These are phyloP conservation scores for Rhytidhysteron rufulum DNA, from an alignment of 2,329 filamentous ascomycete genomes.

Conservation along the genomic window DNA sequence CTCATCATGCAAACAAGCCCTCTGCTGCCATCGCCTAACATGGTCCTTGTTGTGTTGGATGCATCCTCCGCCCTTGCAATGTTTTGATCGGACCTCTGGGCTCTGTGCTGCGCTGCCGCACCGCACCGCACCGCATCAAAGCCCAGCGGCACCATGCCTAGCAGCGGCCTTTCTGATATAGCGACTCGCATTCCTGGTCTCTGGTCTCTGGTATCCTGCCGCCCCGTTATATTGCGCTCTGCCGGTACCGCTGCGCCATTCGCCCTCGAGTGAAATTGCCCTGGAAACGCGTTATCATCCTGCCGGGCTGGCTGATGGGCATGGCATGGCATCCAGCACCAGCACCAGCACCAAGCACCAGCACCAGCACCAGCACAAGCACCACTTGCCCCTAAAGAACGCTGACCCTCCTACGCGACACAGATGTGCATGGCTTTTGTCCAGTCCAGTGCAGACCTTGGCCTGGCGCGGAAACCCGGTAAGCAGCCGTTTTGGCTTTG, in stretches of 20 bases:
- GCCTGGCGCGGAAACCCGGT: too few species aligned
- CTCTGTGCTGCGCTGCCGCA: too few species aligned
- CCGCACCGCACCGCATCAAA: background rate
- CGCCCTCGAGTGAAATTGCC: slow-evolving; percentile 18
- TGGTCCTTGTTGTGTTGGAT: background rate
- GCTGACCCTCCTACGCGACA: too few species aligned
- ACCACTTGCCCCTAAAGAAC: too few species aligned
- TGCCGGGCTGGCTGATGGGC: slow-evolving; percentile 22
- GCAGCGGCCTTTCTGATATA: slow-evolving; percentile 7
- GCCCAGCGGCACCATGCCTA: slow-evolving; percentile 5
- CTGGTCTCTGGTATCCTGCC: slow-evolving; percentile 16
- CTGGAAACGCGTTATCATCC: slow-evolving; percentile 14
- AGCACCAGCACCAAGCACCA: too few species aligned
- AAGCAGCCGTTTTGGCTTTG: too few species aligned
- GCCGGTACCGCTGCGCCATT: slow-evolving; percentile 18
- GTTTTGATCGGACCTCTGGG: background rate
- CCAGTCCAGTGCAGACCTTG: too few species aligned
- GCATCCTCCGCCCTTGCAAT: background rate
- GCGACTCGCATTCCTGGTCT: slow-evolving; percentile 16
- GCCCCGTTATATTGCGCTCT: slow-evolving; percentile 28
- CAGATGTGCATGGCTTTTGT: too few species aligned
- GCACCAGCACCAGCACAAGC: too few species aligned
- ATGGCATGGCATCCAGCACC: too few species aligned
- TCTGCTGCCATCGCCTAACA: too few species aligned
- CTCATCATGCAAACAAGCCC: background rate